phyloP scores from a whole-genome alignment of 139 green algal species.

The Haematococcus sp. region DNA sequence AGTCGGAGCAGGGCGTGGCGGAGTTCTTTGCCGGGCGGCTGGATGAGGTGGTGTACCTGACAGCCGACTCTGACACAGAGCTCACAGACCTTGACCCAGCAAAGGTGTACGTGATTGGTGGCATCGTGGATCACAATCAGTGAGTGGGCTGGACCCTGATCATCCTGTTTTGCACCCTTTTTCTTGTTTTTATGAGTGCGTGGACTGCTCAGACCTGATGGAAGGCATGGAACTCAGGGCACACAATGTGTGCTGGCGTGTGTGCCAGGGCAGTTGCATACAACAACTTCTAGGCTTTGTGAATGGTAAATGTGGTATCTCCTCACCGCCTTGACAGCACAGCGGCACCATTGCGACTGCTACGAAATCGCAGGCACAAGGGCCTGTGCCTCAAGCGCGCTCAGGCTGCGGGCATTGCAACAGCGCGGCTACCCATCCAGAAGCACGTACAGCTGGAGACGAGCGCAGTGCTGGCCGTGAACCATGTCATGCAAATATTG shows the following conservation, averaged over 20 bases:
- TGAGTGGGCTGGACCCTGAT: slow-evolving; percentile 24
- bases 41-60: slow-evolving; percentile 72
- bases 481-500: slow-evolving; percentile 66
- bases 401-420: slow-evolving; percentile 60
- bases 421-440: slow-evolving; percentile 75
- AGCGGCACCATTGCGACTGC: too few species aligned
- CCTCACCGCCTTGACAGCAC: too few species aligned
- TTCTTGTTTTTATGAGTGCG: too few species aligned
- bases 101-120: slow-evolving; percentile 83
- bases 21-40: slow-evolving; percentile 38
- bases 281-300: too few species aligned
- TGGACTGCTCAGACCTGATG: too few species aligned
- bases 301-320: too few species aligned
- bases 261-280: too few species aligned
- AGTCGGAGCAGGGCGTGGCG: slow-evolving; percentile 35
- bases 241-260: too few species aligned
- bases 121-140: slow-evolving; percentile 89
- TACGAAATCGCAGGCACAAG: slow-evolving; percentile 40
- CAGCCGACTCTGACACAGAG: slow-evolving; percentile 70
- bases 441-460: slow-evolving; percentile 59
- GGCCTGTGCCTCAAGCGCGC: slow-evolving; percentile 55
- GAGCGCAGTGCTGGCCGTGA: slow-evolving; percentile 72
- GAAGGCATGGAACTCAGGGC: too few species aligned
- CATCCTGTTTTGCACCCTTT: too few species aligned
- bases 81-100: slow-evolving; percentile 61